phyloP scores from a whole-genome alignment of 352 stramenopile genomes.

The Chrysophaeum taylorii region DNA sequence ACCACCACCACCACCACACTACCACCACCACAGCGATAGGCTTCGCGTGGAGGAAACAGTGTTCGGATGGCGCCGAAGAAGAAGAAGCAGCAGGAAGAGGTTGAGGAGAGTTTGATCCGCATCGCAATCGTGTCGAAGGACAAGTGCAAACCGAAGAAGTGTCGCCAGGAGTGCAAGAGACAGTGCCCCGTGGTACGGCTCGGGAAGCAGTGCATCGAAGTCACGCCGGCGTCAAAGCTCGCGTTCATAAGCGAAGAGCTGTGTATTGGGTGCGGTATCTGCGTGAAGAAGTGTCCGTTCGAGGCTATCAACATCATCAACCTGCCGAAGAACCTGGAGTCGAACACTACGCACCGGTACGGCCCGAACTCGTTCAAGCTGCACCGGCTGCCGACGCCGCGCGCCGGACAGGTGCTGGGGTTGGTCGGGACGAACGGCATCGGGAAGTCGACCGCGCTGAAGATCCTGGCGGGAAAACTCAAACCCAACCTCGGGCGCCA shows the following conservation, averaged over 20 bases:
- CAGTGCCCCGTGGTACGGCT: slow-evolving; percentile 96
- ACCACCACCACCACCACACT: too few relatives aligned
- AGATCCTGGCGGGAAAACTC: slow-evolving; percentile 95
- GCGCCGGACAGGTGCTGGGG: slow-evolving; percentile 92
- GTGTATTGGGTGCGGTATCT: slow-evolving; percentile 99
- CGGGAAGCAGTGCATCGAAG: slow-evolving; percentile 99
- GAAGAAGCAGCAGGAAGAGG: slow-evolving; percentile 31
- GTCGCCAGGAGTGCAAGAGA: slow-evolving; percentile 93
- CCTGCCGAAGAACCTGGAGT: slow-evolving; percentile 94
- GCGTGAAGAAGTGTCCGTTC: slow-evolving; percentile 99
- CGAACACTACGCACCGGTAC: slow-evolving; percentile 98
- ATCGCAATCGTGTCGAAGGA: slow-evolving; percentile 95
- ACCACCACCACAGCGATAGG: too few relatives aligned
- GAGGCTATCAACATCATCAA: slow-evolving; percentile 99
- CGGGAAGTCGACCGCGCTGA: slow-evolving; percentile 98
- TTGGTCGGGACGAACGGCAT: slow-evolving; percentile 99
- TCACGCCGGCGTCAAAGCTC: slow-evolving; percentile 86
- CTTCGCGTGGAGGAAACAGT: too few relatives aligned
- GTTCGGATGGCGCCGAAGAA: slow-evolving; percentile 47
- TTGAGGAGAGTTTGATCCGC: slow-evolving; percentile 80
- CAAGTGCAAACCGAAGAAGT: slow-evolving; percentile 70
- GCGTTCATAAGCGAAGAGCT: slow-evolving; percentile 97
- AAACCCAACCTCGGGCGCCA: slow-evolving; percentile 97
- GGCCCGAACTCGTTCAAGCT: slow-evolving; percentile 99
- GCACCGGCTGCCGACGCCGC: slow-evolving; percentile 94